Conservation (phyloP, 306 rosid genomes). For the Canavalia gladiata region DNA sequence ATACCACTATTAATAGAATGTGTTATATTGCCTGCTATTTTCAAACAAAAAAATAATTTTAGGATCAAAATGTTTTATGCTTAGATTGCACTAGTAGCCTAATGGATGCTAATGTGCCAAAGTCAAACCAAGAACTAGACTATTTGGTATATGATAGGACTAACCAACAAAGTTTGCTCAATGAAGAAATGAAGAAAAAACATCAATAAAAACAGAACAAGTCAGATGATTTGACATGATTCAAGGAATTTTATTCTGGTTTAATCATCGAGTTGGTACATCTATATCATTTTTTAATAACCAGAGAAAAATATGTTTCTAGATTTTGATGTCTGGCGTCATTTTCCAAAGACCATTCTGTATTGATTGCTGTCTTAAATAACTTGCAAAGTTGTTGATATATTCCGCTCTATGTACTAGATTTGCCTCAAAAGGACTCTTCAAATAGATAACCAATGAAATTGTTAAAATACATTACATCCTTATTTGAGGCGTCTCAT, state of each 20-base stretch:
- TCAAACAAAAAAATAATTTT: background rate
- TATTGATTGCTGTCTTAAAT: constrained; percentile 21
- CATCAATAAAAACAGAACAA: background rate
- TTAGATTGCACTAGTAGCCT: constrained; percentile 17
- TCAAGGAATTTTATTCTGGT: background rate
- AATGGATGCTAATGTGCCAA: background rate
- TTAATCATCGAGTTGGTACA: background rate
- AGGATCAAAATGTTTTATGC: constrained; percentile 20
- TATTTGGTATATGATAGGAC: background rate
- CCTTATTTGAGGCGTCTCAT: background rate
- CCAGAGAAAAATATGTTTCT: background rate
- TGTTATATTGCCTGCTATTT: background rate
- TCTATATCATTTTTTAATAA: background rate
- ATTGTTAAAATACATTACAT: background rate
- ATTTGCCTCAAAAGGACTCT: background rate
- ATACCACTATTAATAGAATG: background rate
- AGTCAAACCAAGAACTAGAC: constrained; percentile 22
- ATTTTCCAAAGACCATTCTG: background rate
- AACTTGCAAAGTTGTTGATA: background rate
- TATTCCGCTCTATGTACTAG: background rate
- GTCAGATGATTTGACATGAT: constrained; percentile 7
- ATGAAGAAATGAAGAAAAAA: background rate
- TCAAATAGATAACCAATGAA: constrained; percentile 15
- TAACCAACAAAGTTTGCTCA: background rate
- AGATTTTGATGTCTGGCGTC: constrained; percentile 26